Percentiles rank a stretch among this genome's conserved stretches.
These are phyloP conservation scores for Saxophila tyrrhenica DNA, from an alignment of 495 filamentous ascomycete genomes.

Conservation along the genomic window DNA sequence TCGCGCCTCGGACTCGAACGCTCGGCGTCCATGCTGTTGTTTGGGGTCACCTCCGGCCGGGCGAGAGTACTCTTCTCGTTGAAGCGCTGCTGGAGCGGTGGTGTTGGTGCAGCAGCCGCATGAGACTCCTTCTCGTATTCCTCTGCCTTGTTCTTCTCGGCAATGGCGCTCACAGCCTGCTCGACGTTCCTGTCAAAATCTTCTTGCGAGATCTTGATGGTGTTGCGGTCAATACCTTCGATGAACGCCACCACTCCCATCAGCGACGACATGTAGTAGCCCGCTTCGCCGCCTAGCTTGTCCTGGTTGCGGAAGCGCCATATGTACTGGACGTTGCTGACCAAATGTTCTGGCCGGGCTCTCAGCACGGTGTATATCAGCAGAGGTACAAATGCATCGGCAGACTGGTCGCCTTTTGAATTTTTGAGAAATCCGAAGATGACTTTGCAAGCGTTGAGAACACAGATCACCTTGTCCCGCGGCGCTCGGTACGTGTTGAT, in stretches of 20 bases:
- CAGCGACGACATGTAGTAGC: conserved; percentile 97
- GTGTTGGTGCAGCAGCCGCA: conserved; percentile 10
- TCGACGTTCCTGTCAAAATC: conserved; percentile 95
- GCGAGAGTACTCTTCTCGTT: conserved; percentile 53
- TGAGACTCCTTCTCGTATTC: conserved; percentile 18
- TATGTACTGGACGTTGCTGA: conserved; percentile 98
- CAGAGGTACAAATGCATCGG: conserved; percentile 90
- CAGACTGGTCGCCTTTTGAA: conserved; percentile 83
- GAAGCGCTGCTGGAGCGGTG: conserved; percentile 23
- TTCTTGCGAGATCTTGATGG: conserved; percentile 81
- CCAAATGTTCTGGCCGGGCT: conserved; percentile 86
- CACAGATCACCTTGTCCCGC: conserved; percentile 95
- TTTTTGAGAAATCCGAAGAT: conserved; percentile 95
- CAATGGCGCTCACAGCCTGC: conserved; percentile 89
- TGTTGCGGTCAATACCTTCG: conserved; percentile 88
- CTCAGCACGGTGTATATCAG: conserved; percentile 92
- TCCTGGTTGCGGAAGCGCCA: conserved; percentile 94
- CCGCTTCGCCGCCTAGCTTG: conserved; percentile 89
- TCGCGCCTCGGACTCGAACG: conserved; percentile 38
- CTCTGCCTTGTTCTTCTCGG: conserved; percentile 63
- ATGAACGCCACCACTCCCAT: conserved; percentile 96
- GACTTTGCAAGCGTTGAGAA: conserved; percentile 97
- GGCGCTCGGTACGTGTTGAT: conserved; percentile 93
- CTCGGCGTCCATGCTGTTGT: conserved; percentile 47
- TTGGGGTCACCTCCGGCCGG: conserved; percentile 41